Evolutionary conservation across 768 basidiomycete species (phyloP), one percentile per base, ranked within the genome.

Genomic region (Mycena leptocephala): DNA sequence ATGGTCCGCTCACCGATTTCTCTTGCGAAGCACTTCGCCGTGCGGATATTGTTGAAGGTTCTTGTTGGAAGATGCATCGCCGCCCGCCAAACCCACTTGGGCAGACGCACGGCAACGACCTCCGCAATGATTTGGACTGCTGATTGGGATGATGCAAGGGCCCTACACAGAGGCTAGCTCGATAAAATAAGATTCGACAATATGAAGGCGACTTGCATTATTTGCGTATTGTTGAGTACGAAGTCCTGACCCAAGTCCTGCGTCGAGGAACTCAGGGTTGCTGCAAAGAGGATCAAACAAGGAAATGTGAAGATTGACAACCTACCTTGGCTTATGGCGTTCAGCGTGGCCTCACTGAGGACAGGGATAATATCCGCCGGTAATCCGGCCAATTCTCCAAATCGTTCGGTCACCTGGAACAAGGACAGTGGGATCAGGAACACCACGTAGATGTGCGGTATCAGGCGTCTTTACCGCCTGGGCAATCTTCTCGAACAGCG

Each of bases 21-120:
- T 18, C 37, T 53, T 3, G 64, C 70, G 48, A 33, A 39, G 28
- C 20, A 4, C 16, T 26, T 51, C 1, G 28, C 56, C 16, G 26
- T 28, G 28, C 64, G 69, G 10, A 72, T 37, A n/a, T 24, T 43
- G 5, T 71, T 53, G 35, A 76, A 67, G 13, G 75, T 53, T 20
- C 33, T 22, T 9, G 65, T 76, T 8, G 75, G 75, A 14, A 76
- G 75, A n/a, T 46, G 26, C 2, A 66, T 30, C 43, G n/a, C 55
- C 13, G 32, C 18, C 20, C 55, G 24, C 48, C 26, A 35, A 14
- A 71, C 13, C 55, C 64, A 67, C 24, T 7, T 39, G 5, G 70
- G 75, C 11, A 67, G 18, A 8, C 26, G 46, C n/a, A 35, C 7
- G 4, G 28, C 28, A n/a, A 76, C 32, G 24, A n/a, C 58, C 43